Conservation (phyloP, 495 filamentous ascomycete species). For the Parathielavia appendiculata region DNA sequence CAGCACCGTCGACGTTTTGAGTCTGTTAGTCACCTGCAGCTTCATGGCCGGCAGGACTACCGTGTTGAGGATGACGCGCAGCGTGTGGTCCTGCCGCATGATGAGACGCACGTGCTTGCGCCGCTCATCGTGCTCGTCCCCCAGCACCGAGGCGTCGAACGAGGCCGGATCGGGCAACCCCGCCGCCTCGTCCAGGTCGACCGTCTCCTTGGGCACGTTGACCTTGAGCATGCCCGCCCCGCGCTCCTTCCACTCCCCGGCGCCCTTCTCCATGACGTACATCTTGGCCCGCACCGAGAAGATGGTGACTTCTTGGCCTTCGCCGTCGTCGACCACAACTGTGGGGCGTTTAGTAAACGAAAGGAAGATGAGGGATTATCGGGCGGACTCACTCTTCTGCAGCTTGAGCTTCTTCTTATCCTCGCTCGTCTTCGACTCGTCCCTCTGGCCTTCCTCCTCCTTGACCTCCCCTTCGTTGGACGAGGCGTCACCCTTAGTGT, state of each 20-base stretch:
- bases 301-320: conserved; percentile 69
- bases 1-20: conserved; percentile 50
- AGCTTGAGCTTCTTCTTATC: conserved; percentile 63
- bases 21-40: conserved; percentile 61
- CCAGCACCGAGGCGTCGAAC: conserved; percentile 47
- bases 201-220: conserved; percentile 57
- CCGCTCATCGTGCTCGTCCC: conserved; percentile 40
- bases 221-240: conserved; percentile 78
- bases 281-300: conserved; percentile 67
- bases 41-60: conserved; percentile 67
- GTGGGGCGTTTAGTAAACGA: conserved; percentile 23
- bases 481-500: conserved; percentile 14
- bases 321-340: conserved; percentile 56
- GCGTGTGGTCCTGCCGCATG: conserved; percentile 80
- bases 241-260: conserved; percentile 69
- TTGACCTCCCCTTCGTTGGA: conserved; percentile 36
- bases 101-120: conserved; percentile 58
- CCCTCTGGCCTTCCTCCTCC: conserved; percentile 46
- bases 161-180: conserved; percentile 35
- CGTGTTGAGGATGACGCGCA: conserved; percentile 83
- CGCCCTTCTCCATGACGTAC: conserved; percentile 63
- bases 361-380: neutral
- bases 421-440: conserved; percentile 34
- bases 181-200: conserved; percentile 41
- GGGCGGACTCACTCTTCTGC: conserved; percentile 55